phyloP scores from a whole-genome alignment of 768 basidiomycete species.

The Phylloporus rhodoxanthus region DNA sequence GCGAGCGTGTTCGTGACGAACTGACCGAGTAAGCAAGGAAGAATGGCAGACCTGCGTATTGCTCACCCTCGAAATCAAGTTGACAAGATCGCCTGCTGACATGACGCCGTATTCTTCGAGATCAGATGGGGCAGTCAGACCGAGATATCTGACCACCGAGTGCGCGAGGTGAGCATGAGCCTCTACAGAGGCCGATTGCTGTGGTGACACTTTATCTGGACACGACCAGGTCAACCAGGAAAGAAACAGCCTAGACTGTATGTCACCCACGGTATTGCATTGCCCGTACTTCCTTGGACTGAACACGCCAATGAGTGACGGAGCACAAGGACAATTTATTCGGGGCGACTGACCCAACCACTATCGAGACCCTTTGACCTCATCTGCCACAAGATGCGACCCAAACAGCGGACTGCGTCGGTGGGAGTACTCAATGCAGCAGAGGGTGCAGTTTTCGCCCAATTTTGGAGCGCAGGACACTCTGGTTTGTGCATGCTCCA shows the following conservation, averaged over 20 bases:
- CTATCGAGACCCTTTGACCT: conserved; percentile 50
- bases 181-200: conserved; percentile 42
- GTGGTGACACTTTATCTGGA: conserved; percentile 54
- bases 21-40: conserved; percentile 35
- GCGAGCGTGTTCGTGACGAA: conserved; percentile 92
- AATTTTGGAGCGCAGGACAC: conserved; percentile 61
- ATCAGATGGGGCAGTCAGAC: conserved; percentile 51
- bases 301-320: neutral
- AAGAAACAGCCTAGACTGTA: neutral
- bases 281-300: conserved; percentile 59
- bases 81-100: conserved; percentile 59
- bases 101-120: conserved; percentile 52
- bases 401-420: conserved; percentile 77
- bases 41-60: neutral
- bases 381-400: conserved; percentile 63
- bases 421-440: conserved; percentile 49
- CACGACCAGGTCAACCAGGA: neutral
- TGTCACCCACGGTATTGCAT: conserved; percentile 70
- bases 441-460: conserved; percentile 48
- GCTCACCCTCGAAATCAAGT: conserved; percentile 65
- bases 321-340: neutral
- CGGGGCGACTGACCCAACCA: conserved; percentile 46
- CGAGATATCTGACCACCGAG: conserved; percentile 66
- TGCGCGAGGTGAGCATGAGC: conserved; percentile 68
- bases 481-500: conserved; percentile 76